Base-by-base conservation (phyloP, 306 rosid species). In the Corylus heterophylla region DNA sequence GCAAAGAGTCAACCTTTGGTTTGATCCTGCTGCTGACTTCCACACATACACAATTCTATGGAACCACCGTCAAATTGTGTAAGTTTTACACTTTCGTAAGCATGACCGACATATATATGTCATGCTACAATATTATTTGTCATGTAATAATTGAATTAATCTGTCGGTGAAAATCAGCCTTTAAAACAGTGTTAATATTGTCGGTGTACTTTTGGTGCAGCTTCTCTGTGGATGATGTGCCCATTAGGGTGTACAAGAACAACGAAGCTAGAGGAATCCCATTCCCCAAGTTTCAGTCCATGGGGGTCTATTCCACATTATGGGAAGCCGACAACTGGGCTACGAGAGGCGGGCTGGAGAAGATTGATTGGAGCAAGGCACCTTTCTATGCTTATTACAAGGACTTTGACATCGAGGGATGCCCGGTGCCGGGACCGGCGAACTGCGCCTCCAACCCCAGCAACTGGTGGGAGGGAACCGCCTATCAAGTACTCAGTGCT, bases 321-420 rank as follows among this genome's bases (percentile, higher is more conserved):
- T 94, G 98, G 98, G 98, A 92, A 80, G 98, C 97, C 12, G 97
- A 92, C 75, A 81, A 94, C 20, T 94, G 98, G 98, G 98, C 98
- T 10, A 94, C 98, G 3, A 91, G 98, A 77, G 98, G 98, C 9
- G 98, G 98, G 3, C 80, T 94, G n/a, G 98, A 94, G 87, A 94
- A 94, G 89, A 94, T 94, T 13, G 78, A 94, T 79, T 94, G 98
- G 98, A 89, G 88, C 76, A 90, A 88, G 80, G 95, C 98, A 52
- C 98, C 98, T 0, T 94, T 94, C 86, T 75, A 59, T 13, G 88
- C 98, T 47, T 89, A 92, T 39, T 94, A 92, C 88, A 94, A 82
- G 69, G 98, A 94, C 74, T 91, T 94, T 54, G 97, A 94, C 78
- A 92, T 94, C 16, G 98, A 94, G 79, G 98, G 97, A 0, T 94